Evolutionary conservation across 2,329 filamentous ascomycete species (phyloP).

Genomic region (Plenodomus tracheiphilus): DNA sequence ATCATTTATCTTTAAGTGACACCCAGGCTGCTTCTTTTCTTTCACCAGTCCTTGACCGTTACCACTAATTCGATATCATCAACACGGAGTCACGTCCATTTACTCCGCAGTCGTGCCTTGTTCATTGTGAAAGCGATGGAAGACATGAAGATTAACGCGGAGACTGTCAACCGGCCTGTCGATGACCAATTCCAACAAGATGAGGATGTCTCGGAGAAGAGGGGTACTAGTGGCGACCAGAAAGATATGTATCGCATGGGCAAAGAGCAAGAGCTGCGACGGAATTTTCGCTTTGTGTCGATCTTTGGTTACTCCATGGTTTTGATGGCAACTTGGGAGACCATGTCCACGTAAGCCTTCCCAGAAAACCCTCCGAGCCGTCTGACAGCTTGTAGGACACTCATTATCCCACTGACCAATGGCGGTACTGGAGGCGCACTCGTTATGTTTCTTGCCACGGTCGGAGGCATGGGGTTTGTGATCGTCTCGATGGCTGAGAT

Average conservation of each 20-base stretch:
- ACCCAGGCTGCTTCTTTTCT: too few relatives aligned
- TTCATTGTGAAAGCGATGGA: not conserved
- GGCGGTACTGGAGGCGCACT: slow-evolving; percentile 32
- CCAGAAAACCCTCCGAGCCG: too few relatives aligned
- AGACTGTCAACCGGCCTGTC: not conserved
- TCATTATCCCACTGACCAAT: slow-evolving; percentile 25
- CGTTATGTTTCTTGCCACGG: slow-evolving; percentile 27
- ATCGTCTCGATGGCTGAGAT: slow-evolving; percentile 35
- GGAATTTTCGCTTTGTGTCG: slow-evolving; percentile 32
- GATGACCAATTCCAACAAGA: slow-evolving; percentile 14
- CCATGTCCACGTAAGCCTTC: slow-evolving; percentile 15
- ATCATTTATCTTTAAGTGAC: too few relatives aligned
- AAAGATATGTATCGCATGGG: slow-evolving; percentile 36
- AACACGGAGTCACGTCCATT: too few relatives aligned
- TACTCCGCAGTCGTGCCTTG: too few relatives aligned
- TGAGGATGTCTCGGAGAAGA: slow-evolving; percentile 17
- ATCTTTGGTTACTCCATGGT: slow-evolving; percentile 33
- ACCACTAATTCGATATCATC: too few relatives aligned
- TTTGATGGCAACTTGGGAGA: slow-evolving; percentile 35
- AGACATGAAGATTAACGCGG: not conserved
- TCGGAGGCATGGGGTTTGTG: slow-evolving; percentile 24
- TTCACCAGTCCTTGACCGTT: too few relatives aligned
- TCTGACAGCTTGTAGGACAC: slow-evolving; percentile 14
- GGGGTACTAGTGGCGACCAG: slow-evolving; percentile 21
- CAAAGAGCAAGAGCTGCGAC: slow-evolving; percentile 29